phyloP scores from a whole-genome alignment of 2,329 filamentous ascomycete species.

The Aspergillus neotritici region DNA sequence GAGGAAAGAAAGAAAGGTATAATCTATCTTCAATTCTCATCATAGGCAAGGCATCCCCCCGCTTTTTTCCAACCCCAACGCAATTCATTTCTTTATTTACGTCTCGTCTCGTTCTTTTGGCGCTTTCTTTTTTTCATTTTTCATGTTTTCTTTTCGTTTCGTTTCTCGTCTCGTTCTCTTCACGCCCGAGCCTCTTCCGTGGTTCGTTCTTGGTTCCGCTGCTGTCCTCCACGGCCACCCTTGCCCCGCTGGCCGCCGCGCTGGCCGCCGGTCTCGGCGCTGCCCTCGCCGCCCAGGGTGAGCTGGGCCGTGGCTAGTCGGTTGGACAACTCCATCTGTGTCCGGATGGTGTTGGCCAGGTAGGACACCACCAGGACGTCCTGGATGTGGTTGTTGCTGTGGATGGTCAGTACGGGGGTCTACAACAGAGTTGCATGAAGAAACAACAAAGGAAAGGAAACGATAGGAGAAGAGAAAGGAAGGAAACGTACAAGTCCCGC shows the following conservation, averaged over 20 bases:
- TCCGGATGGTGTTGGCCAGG: slow-evolving; percentile 96
- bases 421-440: slow-evolving; percentile 4
- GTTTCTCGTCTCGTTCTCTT: slow-evolving; percentile 8
- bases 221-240: slow-evolving; percentile 35
- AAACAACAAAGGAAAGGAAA: background rate
- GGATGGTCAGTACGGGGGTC: slow-evolving; percentile 29
- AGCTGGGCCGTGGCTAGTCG: slow-evolving; percentile 77
- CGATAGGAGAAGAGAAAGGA: background rate
- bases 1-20: slow-evolving; percentile 22
- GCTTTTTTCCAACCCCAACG: slow-evolving; percentile 8
- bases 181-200: slow-evolving; percentile 37
- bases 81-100: slow-evolving; percentile 19
- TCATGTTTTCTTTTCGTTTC: background rate
- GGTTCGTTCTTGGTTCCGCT: slow-evolving; percentile 34
- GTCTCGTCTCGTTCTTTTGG: slow-evolving; percentile 13
- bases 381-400: slow-evolving; percentile 95
- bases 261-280: slow-evolving; percentile 32
- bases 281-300: slow-evolving; percentile 47
- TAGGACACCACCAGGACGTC: slow-evolving; percentile 98
- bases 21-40: slow-evolving; percentile 16
- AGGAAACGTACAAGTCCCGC: slow-evolving; percentile 69
- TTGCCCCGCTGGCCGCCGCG: slow-evolving; percentile 37
- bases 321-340: slow-evolving; percentile 97
- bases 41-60: background rate
- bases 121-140: slow-evolving; percentile 4